A percentile compares a stretch with the other conserved stretches of the same genome.
phyloP scores from a whole-genome alignment of 2,329 filamentous ascomycete genomes.

The Biscogniauxia marginata region DNA sequence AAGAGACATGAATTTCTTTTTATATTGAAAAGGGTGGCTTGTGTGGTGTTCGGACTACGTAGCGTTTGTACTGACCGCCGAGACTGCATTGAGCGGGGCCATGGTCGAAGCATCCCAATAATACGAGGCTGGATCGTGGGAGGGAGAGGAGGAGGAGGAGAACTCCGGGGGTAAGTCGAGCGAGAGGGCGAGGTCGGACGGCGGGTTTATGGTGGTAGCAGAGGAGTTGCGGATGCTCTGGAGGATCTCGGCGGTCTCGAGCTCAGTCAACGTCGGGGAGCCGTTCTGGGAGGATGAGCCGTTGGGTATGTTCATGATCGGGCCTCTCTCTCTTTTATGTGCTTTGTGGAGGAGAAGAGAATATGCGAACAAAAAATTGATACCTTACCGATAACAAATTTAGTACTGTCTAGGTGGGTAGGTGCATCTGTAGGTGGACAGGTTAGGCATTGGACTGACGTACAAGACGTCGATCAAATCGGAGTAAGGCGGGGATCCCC shows the following conservation, averaged over 20 bases:
- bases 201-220: slow-evolving; percentile 15
- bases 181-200: slow-evolving; percentile 28
- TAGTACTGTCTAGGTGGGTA: neutral
- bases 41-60: neutral
- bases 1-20: too few relatives aligned
- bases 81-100: slow-evolving; percentile 54
- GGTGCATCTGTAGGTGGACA: neutral
- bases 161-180: slow-evolving; percentile 18
- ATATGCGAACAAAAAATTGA: neutral
- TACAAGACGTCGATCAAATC: neutral
- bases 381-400: neutral
- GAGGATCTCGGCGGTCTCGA: slow-evolving; percentile 25
- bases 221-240: slow-evolving; percentile 23
- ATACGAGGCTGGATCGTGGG: slow-evolving; percentile 37
- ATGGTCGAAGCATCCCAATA: slow-evolving; percentile 60
- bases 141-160: slow-evolving; percentile 3
- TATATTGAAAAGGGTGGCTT: too few relatives aligned
- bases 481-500: neutral
- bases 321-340: neutral
- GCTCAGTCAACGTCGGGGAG: slow-evolving; percentile 20
- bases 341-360: neutral
- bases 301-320: neutral
- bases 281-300: slow-evolving; percentile 4
- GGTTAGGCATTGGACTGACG: neutral
- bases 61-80: slow-evolving; percentile 46